Evolutionary conservation across 306 rosid species (phyloP).

Genomic region (Prunus persica): DNA sequence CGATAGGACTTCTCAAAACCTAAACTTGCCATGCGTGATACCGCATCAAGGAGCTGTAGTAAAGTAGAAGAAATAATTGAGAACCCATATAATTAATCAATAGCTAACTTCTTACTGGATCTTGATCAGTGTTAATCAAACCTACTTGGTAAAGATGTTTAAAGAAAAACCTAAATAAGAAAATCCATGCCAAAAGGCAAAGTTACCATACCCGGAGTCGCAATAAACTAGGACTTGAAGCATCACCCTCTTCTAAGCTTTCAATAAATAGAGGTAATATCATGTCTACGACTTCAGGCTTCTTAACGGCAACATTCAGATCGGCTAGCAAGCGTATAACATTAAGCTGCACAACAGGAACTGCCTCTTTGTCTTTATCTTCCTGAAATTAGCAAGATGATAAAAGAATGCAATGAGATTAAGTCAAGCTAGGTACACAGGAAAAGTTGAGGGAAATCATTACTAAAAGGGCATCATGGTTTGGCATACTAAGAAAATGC

Average conservation of each 20-base stretch:
- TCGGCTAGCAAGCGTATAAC: constrained; percentile 83
- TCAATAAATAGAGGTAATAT: constrained; percentile 92
- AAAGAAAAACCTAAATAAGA: constrained; percentile 15
- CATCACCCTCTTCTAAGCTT: constrained; percentile 98
- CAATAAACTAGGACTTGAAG: constrained; percentile 89
- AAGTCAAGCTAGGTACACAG: constrained; percentile 6
- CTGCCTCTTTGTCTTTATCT: constrained; percentile 73
- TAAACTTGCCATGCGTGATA: constrained; percentile 93
- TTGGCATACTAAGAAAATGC: background rate
- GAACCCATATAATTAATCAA: constrained; percentile 20
- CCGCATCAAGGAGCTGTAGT: constrained; percentile 92
- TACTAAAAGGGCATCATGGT: background rate
- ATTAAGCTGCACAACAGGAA: constrained; percentile 84
- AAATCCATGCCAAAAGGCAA: constrained; percentile 38
- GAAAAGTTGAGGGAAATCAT: background rate
- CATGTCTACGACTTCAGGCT: constrained; percentile 82
- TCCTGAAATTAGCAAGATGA: constrained; percentile 55
- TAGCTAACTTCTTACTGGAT: constrained; percentile 14
- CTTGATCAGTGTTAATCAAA: background rate
- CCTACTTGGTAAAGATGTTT: background rate
- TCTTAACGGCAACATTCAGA: constrained; percentile 68
- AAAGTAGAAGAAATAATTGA: constrained; percentile 20
- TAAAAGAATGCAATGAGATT: constrained; percentile 16
- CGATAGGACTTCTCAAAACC: constrained; percentile 99
- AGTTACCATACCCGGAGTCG: constrained; percentile 81